These are phyloP conservation scores for Cercospora nicotianae DNA, from an alignment of 2,329 filamentous ascomycete genomes.

Conservation along the genomic window DNA sequence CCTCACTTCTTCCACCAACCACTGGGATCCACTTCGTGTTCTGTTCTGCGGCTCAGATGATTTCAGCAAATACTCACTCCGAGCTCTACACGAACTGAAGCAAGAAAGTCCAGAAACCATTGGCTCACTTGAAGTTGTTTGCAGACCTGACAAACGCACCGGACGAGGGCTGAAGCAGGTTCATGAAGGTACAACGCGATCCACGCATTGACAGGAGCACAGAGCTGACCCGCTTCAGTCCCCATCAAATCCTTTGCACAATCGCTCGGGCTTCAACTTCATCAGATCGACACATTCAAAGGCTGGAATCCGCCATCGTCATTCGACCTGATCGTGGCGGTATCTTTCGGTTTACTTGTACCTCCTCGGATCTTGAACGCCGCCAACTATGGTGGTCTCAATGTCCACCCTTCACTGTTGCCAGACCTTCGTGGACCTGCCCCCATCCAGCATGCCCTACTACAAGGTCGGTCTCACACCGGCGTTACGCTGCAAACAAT, in stretches of 20 bases:
- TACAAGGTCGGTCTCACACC: slow-evolving; percentile 60
- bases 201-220: background rate
- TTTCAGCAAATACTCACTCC: slow-evolving; percentile 79
- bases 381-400: slow-evolving; percentile 81
- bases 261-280: slow-evolving; percentile 64
- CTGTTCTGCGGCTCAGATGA: slow-evolving; percentile 93
- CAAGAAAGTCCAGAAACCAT: slow-evolving; percentile 52
- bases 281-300: slow-evolving; percentile 79
- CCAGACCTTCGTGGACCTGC: slow-evolving; percentile 77
- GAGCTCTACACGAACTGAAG: slow-evolving; percentile 61
- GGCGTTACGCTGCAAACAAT: slow-evolving; percentile 88
- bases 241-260: slow-evolving; percentile 69
- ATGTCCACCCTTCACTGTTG: slow-evolving; percentile 88
- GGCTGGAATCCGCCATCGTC: slow-evolving; percentile 69
- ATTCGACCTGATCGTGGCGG: slow-evolving; percentile 77
- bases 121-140: slow-evolving; percentile 79
- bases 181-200: slow-evolving; percentile 56
- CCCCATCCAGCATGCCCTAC: slow-evolving; percentile 80
- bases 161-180: slow-evolving; percentile 67
- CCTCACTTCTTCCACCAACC: slow-evolving; percentile 4
- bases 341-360: slow-evolving; percentile 91
- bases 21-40: slow-evolving; percentile 66
- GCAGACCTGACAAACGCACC: slow-evolving; percentile 72
- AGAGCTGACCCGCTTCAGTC: slow-evolving; percentile 8
- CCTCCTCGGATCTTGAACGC: slow-evolving; percentile 70